Conservation (phyloP, 805 yeast species). For the Cyberlindnera samutprakarnensis region DNA sequence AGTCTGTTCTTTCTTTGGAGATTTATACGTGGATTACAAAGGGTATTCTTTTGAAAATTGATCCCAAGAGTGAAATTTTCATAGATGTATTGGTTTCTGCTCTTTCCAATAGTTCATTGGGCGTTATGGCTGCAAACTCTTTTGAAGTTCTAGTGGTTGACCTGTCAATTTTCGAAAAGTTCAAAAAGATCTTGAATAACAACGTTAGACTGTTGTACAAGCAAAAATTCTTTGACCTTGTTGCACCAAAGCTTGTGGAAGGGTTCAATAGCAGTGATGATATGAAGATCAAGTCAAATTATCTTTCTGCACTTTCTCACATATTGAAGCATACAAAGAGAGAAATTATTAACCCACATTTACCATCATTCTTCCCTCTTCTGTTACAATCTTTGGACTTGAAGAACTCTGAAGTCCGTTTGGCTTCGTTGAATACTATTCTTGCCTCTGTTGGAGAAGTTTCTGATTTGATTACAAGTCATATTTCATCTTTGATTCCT, state of each 20-base stretch:
- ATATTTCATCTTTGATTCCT: slow-evolving; percentile 52
- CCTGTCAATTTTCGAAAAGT: slow-evolving; percentile 49
- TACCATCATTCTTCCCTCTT: slow-evolving; percentile 61
- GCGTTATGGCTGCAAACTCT: slow-evolving; percentile 36
- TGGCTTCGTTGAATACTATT: slow-evolving; percentile 56
- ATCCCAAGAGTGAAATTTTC: slow-evolving; percentile 28
- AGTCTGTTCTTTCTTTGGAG: slow-evolving; percentile 36
- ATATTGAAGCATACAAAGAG: slow-evolving; percentile 59
- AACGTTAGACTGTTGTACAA: slow-evolving; percentile 66
- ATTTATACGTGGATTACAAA: slow-evolving; percentile 62
- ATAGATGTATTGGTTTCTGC: slow-evolving; percentile 29
- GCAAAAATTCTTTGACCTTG: slow-evolving; percentile 64
- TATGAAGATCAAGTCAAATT: slow-evolving; percentile 35
- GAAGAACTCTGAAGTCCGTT: slow-evolving; percentile 35
- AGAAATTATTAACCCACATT: slow-evolving; percentile 55
- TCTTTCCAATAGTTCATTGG: slow-evolving; percentile 26
- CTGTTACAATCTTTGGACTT: slow-evolving; percentile 56
- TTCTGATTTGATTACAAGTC: slow-evolving; percentile 41
- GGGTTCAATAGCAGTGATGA: slow-evolving; percentile 29
- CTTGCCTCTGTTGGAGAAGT: slow-evolving; percentile 49
- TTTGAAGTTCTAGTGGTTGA: slow-evolving; percentile 65
- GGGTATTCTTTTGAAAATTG: slow-evolving; percentile 56
- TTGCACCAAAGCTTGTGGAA: slow-evolving; percentile 48
- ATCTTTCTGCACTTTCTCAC: slow-evolving; percentile 59
- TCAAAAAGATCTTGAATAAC: slow-evolving; percentile 38